Base-by-base conservation (phyloP, 169 alveolate species). In the Babesia ovata region DNA sequence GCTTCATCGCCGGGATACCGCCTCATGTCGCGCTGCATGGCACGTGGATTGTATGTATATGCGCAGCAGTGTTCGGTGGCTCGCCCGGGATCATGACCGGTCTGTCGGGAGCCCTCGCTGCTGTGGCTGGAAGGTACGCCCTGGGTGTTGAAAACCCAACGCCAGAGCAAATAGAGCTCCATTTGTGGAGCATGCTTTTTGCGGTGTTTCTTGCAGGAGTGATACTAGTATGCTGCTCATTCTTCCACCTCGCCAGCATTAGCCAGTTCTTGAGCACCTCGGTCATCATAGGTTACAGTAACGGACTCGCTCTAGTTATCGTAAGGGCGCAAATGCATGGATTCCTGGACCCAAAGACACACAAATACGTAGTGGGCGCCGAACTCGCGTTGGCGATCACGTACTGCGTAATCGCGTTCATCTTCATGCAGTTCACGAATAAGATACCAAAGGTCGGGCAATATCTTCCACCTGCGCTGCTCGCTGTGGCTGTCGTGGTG, bases 61-160 rank as follows among this genome's bases (percentile, higher is more conserved):
- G 86, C 65, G 91, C 95, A 2, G 66, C 93, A 7, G 75, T 86
- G 60, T 85, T 91, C 33, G 93, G 93, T 0, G 95, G 95, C 22
- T 75, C 93, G 10, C 95, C 95, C 16, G 95, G 91, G 21, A 87
- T 91, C 28, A 85, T 88, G 54, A 91, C 71, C 56, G 95, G 95
- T 7, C 90, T 88, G 10, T 85, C 91, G 39, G 95, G 93, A 4
- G 92, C 92, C 10, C 70, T 85, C 45, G 88, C 92, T 36, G 91
- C 91, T 28, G 91, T 86, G 19, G 89, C 92, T 24, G 85, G 93
- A 17, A 70, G 74, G 6, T 89, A 89, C 72, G 63, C 88, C 28
- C 74, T 75, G n/a, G 60, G 67, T n/a, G 24, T 33, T 3, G 42
- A 36, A 17, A 17, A 65, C 65, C 53, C 49, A 0, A 22, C 58